Evolutionary conservation across 352 stramenopile genomes (phyloP).

Genomic region (Pythium diclinum): DNA sequence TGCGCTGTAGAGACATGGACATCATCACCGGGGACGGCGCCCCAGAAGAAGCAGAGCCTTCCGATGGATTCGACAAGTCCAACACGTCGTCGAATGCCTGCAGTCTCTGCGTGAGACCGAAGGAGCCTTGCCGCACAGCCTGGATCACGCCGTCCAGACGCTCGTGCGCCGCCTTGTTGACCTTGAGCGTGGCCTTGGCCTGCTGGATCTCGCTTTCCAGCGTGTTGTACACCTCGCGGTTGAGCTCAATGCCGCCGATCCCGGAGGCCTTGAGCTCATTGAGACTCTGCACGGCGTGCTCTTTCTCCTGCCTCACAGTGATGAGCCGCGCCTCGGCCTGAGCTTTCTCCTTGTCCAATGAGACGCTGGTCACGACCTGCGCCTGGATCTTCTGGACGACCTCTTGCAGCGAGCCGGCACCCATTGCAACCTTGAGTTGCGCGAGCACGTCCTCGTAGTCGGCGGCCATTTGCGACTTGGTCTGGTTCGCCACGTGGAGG

Average conservation of each 20-base stretch:
- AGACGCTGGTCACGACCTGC: slow-evolving; percentile 50
- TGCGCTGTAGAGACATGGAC: slow-evolving; percentile 25
- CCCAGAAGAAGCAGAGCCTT: background rate
- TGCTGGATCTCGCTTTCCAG: slow-evolving; percentile 76
- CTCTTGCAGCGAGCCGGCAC: slow-evolving; percentile 44
- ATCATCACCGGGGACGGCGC: background rate
- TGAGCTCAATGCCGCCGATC: slow-evolving; percentile 72
- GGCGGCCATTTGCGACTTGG: slow-evolving; percentile 64
- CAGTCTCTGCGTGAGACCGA: slow-evolving; percentile 57
- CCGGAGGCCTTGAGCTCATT: slow-evolving; percentile 82
- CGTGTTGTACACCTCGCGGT: slow-evolving; percentile 78
- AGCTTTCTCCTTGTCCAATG: slow-evolving; percentile 75
- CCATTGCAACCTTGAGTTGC: slow-evolving; percentile 68
- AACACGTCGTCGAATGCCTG: slow-evolving; percentile 72
- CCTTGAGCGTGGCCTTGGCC: slow-evolving; percentile 63
- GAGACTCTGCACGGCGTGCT: slow-evolving; percentile 48
- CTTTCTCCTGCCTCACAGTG: slow-evolving; percentile 57
- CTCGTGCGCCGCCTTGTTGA: slow-evolving; percentile 77
- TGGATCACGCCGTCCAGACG: slow-evolving; percentile 73
- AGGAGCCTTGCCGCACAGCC: slow-evolving; percentile 70
- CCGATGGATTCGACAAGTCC: slow-evolving; percentile 30
- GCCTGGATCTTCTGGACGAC: slow-evolving; percentile 73
- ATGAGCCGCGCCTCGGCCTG: slow-evolving; percentile 55
- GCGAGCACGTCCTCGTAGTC: slow-evolving; percentile 65
- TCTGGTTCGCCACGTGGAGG: slow-evolving; percentile 57